Evolutionary conservation across 2,329 filamentous ascomycete species (phyloP).

Genomic region (Xylaria sp.): DNA sequence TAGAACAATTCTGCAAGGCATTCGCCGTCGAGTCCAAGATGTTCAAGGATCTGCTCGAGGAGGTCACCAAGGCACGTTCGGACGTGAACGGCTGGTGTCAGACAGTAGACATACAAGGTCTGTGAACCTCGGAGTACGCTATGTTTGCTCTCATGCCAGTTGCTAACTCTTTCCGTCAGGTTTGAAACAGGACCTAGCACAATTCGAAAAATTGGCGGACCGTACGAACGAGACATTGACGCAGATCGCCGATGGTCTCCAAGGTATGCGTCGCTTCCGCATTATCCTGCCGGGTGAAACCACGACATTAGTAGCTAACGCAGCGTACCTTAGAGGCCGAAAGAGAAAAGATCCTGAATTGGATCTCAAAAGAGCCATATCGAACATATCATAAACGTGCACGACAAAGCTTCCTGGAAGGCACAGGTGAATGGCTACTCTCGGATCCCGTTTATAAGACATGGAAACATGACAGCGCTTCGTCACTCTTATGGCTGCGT

Average conservation of each 20-base stretch:
- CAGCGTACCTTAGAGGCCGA: neutral
- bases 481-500: conserved; percentile 3
- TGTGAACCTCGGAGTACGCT: neutral
- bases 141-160: neutral
- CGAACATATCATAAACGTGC: neutral
- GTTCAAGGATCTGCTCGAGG: neutral
- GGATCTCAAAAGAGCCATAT: conserved; percentile 1
- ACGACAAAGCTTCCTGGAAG: neutral
- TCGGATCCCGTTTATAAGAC: neutral
- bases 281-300: neutral
- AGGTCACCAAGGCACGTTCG: neutral
- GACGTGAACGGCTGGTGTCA: neutral
- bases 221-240: neutral
- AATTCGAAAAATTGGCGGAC: neutral
- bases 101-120: neutral
- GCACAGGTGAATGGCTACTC: conserved; percentile 4
- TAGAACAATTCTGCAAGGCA: neutral
- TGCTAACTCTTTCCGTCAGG: neutral
- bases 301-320: neutral
- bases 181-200: neutral
- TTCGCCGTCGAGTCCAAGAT: neutral
- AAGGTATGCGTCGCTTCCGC: neutral
- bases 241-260: neutral
- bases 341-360: neutral
- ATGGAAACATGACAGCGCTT: conserved; percentile 7